Conservation (phyloP, 2,329 filamentous ascomycete species). For the Dactylellina sp. region DNA sequence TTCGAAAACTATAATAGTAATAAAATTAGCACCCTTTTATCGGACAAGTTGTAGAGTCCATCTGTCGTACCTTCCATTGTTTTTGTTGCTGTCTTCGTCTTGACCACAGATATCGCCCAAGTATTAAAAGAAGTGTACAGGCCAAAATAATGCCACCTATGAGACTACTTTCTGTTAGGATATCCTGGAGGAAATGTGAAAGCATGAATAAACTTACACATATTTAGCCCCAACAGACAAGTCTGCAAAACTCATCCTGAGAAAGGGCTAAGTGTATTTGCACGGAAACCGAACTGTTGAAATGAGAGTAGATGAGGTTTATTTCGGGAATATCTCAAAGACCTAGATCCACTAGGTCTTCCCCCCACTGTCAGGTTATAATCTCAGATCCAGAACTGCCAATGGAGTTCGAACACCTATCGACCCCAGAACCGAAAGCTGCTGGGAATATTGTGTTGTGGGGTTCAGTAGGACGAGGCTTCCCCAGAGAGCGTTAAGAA, state of each 20-base stretch:
- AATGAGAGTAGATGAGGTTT: neutral
- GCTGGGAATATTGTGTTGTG: conserved; percentile 19
- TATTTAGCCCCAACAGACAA: conserved; percentile 42
- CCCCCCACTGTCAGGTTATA: neutral
- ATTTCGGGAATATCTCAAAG: neutral
- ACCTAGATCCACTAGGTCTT: conserved; percentile 30
- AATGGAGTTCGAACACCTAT: neutral
- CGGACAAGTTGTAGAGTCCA: neutral
- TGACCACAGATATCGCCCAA: conserved; percentile 34
- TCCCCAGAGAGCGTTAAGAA: conserved; percentile 19
- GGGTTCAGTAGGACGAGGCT: conserved; percentile 12
- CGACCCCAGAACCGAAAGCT: conserved; percentile 9
- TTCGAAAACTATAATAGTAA: conserved; percentile 1
- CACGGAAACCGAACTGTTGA: neutral
- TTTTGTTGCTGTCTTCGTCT: conserved; percentile 18
- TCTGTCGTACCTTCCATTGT: conserved; percentile 14
- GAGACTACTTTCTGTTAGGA: conserved; percentile 32
- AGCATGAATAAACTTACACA: conserved; percentile 40
- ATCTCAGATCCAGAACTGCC: conserved; percentile 11
- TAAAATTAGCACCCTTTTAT: neutral
- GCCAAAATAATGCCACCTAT: conserved; percentile 26
- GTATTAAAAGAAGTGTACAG: conserved; percentile 29
- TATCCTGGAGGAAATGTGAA: neutral
- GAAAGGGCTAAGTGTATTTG: neutral
- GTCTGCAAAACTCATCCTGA: conserved; percentile 30